Percentiles rank a stretch among this genome's conserved stretches.
Conservation (phyloP, 768 basidiomycete species). For the Atractiella rhizophila region DNA sequence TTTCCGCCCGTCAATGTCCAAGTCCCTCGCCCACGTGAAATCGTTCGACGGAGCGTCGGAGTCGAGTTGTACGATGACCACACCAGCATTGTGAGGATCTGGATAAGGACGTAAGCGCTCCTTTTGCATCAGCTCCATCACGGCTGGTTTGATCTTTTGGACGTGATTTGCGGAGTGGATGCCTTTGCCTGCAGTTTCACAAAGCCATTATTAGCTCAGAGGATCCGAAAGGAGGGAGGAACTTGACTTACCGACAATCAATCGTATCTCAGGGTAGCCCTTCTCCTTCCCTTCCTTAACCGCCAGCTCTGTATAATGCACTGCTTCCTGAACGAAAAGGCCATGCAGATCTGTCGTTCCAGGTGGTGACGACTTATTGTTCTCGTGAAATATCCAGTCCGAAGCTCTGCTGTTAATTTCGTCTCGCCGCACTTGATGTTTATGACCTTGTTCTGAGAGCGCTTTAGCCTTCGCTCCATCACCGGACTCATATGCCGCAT, state of each 20-base stretch:
- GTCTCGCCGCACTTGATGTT: constrained; percentile 52
- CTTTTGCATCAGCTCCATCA: constrained; percentile 66
- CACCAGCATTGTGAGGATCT: constrained; percentile 59
- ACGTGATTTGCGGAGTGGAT: constrained; percentile 49
- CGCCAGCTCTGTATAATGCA: constrained; percentile 42
- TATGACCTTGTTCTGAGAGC: constrained; percentile 53
- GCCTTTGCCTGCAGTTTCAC: constrained; percentile 40
- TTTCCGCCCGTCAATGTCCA: too few species aligned
- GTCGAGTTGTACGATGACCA: constrained; percentile 53
- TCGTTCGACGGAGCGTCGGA: too few species aligned
- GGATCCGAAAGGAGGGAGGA: neutral
- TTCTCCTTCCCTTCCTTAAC: constrained; percentile 39
- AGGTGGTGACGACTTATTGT: constrained; percentile 48
- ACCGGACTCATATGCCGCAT: constrained; percentile 38
- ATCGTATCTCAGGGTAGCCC: constrained; percentile 38
- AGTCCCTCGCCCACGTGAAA: too few species aligned
- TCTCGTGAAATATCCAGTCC: constrained; percentile 70
- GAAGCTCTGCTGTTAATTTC: constrained; percentile 53
- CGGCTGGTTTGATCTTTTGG: constrained; percentile 75
- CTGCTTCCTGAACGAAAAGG: constrained; percentile 77
- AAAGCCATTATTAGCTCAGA: neutral
- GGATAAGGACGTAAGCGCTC: constrained; percentile 23
- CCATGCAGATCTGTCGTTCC: constrained; percentile 77
- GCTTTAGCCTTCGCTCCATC: constrained; percentile 60
- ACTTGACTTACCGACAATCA: constrained; percentile 46